Percentiles rank a stretch among this genome's conserved stretches.
Evolutionary conservation across 2,329 filamentous ascomycete species (phyloP).

Genomic region (Pestalotiopsis sp.): DNA sequence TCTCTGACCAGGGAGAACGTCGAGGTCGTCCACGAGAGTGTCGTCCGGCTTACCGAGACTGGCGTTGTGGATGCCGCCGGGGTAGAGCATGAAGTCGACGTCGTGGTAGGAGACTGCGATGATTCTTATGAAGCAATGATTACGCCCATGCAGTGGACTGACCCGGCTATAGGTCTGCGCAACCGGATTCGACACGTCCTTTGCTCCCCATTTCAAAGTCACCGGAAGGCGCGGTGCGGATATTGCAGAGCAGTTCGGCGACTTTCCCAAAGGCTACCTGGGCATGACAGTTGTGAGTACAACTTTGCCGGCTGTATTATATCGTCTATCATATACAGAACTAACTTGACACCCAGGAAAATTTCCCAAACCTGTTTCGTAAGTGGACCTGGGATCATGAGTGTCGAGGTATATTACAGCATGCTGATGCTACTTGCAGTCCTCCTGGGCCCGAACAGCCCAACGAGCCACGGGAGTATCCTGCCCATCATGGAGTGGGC

Average conservation of each 20-base stretch:
- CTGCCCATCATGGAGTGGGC: conserved; percentile 29
- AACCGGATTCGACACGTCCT: not conserved
- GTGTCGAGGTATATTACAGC: not conserved
- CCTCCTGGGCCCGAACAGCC: conserved; percentile 25
- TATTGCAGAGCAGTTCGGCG: not conserved
- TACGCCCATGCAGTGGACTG: not conserved
- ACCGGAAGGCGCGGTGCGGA: not conserved
- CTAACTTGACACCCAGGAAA: not conserved
- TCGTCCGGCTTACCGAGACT: not conserved
- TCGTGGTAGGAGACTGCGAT: not conserved
- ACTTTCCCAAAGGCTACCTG: not conserved
- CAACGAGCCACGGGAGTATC: conserved; percentile 23
- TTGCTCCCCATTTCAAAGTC: not conserved
- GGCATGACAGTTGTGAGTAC: not conserved
- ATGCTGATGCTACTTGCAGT: not conserved
- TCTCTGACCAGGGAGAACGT: not conserved
- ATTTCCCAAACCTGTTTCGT: not conserved
- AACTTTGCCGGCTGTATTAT: not conserved
- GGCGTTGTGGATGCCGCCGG: not conserved
- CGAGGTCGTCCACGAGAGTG: not conserved
- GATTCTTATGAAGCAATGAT: not conserved
- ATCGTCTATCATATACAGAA: not conserved
- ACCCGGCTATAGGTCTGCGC: not conserved
- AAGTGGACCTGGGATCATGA: not conserved
- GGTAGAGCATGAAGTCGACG: not conserved